Percentiles rank a stretch among this genome's conserved stretches.
Conservation (phyloP, 129 eudicot genomes). For the Escallonia rubra region DNA sequence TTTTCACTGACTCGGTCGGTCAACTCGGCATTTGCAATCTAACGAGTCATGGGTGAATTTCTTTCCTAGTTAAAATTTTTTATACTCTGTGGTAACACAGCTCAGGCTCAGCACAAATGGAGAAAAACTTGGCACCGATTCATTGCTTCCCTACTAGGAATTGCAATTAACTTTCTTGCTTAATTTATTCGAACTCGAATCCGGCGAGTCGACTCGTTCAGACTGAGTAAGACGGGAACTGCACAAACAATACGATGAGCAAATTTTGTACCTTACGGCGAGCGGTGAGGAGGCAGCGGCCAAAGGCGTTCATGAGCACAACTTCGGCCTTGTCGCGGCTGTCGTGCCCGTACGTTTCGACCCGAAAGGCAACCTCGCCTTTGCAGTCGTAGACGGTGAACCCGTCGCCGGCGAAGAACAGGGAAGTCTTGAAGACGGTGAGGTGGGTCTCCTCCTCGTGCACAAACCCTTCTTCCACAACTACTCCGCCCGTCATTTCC, state of each 20-base stretch:
- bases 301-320: constrained; percentile 27
- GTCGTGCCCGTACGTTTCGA: constrained; percentile 31
- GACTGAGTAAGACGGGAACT: too few species aligned
- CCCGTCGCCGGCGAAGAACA: constrained; percentile 40
- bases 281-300: constrained; percentile 31
- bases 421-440: constrained; percentile 29
- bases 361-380: constrained; percentile 34
- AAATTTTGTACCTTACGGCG: constrained; percentile 34
- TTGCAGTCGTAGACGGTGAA: constrained; percentile 25
- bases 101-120: too few species aligned
- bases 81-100: too few species aligned
- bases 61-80: too few species aligned
- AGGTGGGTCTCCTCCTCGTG: constrained; percentile 24
- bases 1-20: too few species aligned
- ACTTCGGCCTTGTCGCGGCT: constrained; percentile 11
- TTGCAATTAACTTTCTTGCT: too few species aligned
- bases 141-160: neutral
- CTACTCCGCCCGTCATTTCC: neutral
- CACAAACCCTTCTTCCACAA: constrained; percentile 20
- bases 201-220: constrained; percentile 1
- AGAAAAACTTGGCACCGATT: too few species aligned
- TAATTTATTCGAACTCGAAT: too few species aligned
- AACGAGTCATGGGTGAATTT: too few species aligned
- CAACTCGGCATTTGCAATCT: too few species aligned
- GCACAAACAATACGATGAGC: neutral